These are phyloP conservation scores for Saksenaea oblongispora DNA, from an alignment of 371 early-diverging fungal species.

Conservation along the genomic window DNA sequence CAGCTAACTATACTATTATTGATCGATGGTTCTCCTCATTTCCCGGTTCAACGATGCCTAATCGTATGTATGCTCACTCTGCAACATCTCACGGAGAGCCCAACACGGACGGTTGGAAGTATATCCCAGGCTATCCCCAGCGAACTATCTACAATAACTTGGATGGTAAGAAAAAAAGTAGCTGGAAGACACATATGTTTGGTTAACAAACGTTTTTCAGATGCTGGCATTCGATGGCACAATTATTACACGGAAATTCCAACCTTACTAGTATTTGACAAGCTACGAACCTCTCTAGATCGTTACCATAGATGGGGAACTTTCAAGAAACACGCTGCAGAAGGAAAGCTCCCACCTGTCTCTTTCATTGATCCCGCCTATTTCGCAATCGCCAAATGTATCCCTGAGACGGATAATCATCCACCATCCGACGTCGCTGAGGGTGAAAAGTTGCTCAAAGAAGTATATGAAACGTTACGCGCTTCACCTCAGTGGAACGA, in stretches of 20 bases:
- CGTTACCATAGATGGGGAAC: constrained; percentile 19
- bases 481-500: constrained; percentile 37
- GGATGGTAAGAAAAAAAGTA: constrained; percentile 11
- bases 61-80: constrained; percentile 31
- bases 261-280: constrained; percentile 17
- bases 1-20: constrained; percentile 27
- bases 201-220: constrained; percentile 3
- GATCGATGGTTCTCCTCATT: constrained; percentile 30
- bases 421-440: constrained; percentile 28
- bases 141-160: constrained; percentile 32
- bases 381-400: constrained; percentile 26
- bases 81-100: constrained; percentile 24
- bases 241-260: constrained; percentile 28
- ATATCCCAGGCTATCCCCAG: constrained; percentile 29
- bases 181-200: background rate
- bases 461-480: constrained; percentile 32
- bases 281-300: constrained; percentile 17
- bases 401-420: constrained; percentile 25
- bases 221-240: constrained; percentile 17
- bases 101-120: constrained; percentile 14
- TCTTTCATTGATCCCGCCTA: constrained; percentile 32
- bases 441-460: constrained; percentile 27
- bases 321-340: constrained; percentile 23
- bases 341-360: constrained; percentile 23
- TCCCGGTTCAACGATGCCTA: constrained; percentile 40